phyloP scores from a whole-genome alignment of 805 yeast genomes.

The Barnettozyma pratensis region DNA sequence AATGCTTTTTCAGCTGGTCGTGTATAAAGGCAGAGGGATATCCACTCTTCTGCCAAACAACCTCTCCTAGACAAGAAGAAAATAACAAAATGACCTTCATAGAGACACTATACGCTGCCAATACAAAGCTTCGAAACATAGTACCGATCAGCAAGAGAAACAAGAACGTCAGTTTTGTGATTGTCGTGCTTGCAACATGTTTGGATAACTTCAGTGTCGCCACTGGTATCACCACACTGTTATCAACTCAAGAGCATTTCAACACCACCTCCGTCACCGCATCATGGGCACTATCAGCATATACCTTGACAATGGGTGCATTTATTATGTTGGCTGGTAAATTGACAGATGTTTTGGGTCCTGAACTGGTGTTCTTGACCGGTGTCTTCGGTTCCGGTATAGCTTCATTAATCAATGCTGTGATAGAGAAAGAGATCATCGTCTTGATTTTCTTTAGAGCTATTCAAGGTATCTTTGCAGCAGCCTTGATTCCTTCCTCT shows the following conservation, averaged over 20 bases:
- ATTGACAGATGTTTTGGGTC: constrained; percentile 38
- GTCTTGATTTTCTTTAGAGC: constrained; percentile 39
- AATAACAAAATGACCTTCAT: no score
- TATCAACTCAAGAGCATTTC: constrained; percentile 2
- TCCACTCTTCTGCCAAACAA: no score
- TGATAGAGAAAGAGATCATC: constrained; percentile 29
- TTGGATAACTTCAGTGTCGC: constrained; percentile 6
- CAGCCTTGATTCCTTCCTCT: constrained; percentile 35
- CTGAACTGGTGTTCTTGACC: constrained; percentile 26
- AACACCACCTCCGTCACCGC: constrained; percentile 14
- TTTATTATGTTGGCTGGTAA: constrained; percentile 40
- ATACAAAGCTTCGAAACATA: background rate
- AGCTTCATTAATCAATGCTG: constrained; percentile 31
- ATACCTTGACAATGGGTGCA: constrained; percentile 39
- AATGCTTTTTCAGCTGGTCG: no score
- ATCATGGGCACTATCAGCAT: constrained; percentile 39
- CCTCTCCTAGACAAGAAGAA: no score
- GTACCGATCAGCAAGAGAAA: background rate
- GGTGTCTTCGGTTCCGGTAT: constrained; percentile 24
- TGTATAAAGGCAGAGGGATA: no score
- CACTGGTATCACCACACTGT: constrained; percentile 1
- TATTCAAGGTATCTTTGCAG: constrained; percentile 40
- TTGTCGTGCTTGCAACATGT: constrained; percentile 1
- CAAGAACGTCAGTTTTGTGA: background rate
- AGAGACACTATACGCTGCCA: no score